phyloP scores from a whole-genome alignment of 2,329 filamentous ascomycete genomes.

The Lithohypha guttulata region DNA sequence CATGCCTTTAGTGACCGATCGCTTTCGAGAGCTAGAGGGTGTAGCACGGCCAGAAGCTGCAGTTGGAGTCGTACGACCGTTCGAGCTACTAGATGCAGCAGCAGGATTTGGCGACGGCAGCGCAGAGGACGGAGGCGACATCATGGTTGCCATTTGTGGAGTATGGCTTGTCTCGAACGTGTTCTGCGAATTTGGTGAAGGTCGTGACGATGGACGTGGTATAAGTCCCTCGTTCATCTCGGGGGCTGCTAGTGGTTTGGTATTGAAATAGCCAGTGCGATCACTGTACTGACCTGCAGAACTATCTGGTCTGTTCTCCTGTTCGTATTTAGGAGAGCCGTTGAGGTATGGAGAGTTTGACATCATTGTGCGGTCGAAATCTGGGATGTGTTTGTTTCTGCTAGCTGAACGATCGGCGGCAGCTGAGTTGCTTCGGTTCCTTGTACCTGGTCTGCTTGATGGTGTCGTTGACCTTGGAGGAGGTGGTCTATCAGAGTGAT shows the following conservation, averaged over 20 bases:
- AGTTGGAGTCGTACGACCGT: slow-evolving; percentile 30
- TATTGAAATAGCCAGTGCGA: slow-evolving; percentile 28
- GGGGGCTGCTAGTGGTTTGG: slow-evolving; percentile 24
- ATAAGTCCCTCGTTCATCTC: slow-evolving; percentile 12
- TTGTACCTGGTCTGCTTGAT: slow-evolving; percentile 17
- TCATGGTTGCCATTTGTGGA: neutral
- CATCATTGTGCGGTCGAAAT: slow-evolving; percentile 30
- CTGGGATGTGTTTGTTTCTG: slow-evolving; percentile 38
- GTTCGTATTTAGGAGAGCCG: slow-evolving; percentile 15
- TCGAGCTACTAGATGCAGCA: no score
- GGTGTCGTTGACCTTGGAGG: slow-evolving; percentile 22
- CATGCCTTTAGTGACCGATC: slow-evolving; percentile 47
- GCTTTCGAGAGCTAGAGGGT: slow-evolving; percentile 37
- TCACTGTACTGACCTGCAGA: slow-evolving; percentile 11
- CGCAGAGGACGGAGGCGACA: slow-evolving; percentile 10
- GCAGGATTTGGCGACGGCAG: slow-evolving; percentile 31
- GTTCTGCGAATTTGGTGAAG: slow-evolving; percentile 1
- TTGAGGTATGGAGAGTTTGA: slow-evolving; percentile 10
- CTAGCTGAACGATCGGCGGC: slow-evolving; percentile 45
- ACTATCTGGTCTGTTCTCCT: neutral
- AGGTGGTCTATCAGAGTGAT: slow-evolving; percentile 2
- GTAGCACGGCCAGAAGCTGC: slow-evolving; percentile 13
- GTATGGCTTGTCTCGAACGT: neutral
- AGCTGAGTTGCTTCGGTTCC: slow-evolving; percentile 47
- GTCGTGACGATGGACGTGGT: slow-evolving; percentile 19